Percentiles rank a stretch among this genome's conserved stretches.
Evolutionary conservation across 2,329 filamentous ascomycete genomes (phyloP).

Genomic region (Claviceps monticola): DNA sequence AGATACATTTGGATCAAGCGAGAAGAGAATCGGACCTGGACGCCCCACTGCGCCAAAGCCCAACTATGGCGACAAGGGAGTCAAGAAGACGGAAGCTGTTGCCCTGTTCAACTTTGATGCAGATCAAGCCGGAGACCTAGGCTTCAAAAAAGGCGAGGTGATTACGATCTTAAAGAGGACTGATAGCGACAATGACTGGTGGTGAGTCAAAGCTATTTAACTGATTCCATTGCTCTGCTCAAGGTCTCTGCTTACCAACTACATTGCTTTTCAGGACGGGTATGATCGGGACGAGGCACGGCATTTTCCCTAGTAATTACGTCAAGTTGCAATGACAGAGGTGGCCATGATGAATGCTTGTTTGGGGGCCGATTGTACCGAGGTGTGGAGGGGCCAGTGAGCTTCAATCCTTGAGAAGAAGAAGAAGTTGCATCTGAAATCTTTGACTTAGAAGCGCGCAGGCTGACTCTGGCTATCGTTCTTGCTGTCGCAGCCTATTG

Average conservation of each 20-base stretch:
- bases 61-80: constrained; percentile 50
- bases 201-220: constrained; percentile 33
- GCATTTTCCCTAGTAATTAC: constrained; percentile 83
- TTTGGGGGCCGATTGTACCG: background rate
- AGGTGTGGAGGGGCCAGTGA: too few relatives aligned
- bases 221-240: background rate
- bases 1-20: constrained; percentile 13
- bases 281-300: constrained; percentile 67
- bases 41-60: constrained; percentile 84
- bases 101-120: constrained; percentile 91
- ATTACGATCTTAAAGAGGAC: constrained; percentile 93
- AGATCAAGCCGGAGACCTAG: constrained; percentile 81
- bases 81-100: constrained; percentile 67
- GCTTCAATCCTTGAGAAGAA: too few relatives aligned
- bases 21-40: constrained; percentile 46
- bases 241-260: background rate
- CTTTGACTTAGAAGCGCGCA: too few relatives aligned
- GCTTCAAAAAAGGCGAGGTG: constrained; percentile 93
- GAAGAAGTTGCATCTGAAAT: too few relatives aligned
- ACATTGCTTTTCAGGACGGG: constrained; percentile 51
- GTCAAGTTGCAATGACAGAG: constrained; percentile 48
- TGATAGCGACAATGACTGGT: constrained; percentile 91
- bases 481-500: background rate
- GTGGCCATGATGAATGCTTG: constrained; percentile 10
- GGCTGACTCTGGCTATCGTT: background rate